phyloP scores from a whole-genome alignment of 1,139 yeast genomes.

The Scheffersomyces stambukii region DNA sequence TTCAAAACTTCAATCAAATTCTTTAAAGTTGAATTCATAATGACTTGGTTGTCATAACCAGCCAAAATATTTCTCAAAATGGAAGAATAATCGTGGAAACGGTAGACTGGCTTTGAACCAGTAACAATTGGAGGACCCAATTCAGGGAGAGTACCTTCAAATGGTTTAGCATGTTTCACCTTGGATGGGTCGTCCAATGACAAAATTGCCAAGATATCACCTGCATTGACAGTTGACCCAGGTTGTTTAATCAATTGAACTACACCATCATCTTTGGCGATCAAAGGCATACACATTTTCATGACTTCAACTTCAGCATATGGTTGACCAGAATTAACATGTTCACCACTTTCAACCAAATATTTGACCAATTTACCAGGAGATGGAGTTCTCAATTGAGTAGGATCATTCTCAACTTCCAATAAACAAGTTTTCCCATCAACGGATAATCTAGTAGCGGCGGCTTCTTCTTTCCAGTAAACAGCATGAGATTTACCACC shows the following conservation, averaged over 20 bases:
- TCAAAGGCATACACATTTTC: conserved; percentile 96
- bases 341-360: conserved; percentile 94
- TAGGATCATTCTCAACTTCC: conserved; percentile 95
- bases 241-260: conserved; percentile 95
- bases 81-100: conserved; percentile 53
- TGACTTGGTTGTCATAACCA: conserved; percentile 94
- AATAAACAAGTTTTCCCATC: conserved; percentile 91
- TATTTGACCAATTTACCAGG: conserved; percentile 97
- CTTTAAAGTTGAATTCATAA: conserved; percentile 78
- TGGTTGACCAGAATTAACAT: conserved; percentile 85
- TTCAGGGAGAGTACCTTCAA: conserved; percentile 89
- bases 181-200: conserved; percentile 95
- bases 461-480: conserved; percentile 96
- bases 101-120: conserved; percentile 83
- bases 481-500: conserved; percentile 94
- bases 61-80: conserved; percentile 73
- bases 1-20: conserved; percentile 68
- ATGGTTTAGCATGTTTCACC: conserved; percentile 95
- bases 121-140: conserved; percentile 76
- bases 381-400: conserved; percentile 96
- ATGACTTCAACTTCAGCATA: conserved; percentile 98
- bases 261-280: conserved; percentile 89
- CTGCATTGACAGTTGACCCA: conserved; percentile 94
- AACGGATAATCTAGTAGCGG: conserved; percentile 93
- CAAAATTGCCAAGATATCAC: conserved; percentile 92